Evolutionary conservation across 768 basidiomycete species (phyloP).

Genomic region (Kwoniella sp.): DNA sequence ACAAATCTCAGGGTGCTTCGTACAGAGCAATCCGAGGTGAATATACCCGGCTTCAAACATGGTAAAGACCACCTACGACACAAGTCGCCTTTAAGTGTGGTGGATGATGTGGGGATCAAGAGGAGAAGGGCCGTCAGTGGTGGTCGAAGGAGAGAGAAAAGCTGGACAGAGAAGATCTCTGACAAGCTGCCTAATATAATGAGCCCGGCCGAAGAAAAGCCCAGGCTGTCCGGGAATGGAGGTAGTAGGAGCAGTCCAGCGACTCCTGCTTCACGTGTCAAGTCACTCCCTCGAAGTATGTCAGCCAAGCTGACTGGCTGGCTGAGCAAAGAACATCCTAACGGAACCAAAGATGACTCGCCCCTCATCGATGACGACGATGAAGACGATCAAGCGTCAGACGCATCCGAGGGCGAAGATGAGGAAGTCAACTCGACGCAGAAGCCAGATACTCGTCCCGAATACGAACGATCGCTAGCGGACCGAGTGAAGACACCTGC

Average conservation of each 20-base stretch:
- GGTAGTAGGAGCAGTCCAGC: slow-evolving; percentile 14
- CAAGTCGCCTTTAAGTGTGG: slow-evolving; percentile 87
- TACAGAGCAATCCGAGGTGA: slow-evolving; percentile 81
- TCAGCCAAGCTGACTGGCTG: slow-evolving; percentile 43
- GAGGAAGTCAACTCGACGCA: slow-evolving; percentile 59
- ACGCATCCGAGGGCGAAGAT: slow-evolving; percentile 55
- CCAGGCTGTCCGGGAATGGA: not conserved
- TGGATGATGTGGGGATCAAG: slow-evolving; percentile 65
- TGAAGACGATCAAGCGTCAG: slow-evolving; percentile 12
- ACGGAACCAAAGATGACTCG: not conserved
- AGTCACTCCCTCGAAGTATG: slow-evolving; percentile 36
- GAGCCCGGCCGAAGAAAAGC: slow-evolving; percentile 30
- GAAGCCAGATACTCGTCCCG: slow-evolving; percentile 54
- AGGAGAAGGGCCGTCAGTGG: slow-evolving; percentile 25
- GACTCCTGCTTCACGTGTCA: slow-evolving; percentile 26
- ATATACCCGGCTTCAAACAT: slow-evolving; percentile 72
- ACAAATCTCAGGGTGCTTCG: slow-evolving; percentile 79
- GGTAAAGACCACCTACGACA: slow-evolving; percentile 87
- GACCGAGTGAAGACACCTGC: slow-evolving; percentile 62
- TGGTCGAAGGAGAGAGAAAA: slow-evolving; percentile 56
- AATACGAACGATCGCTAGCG: slow-evolving; percentile 73
- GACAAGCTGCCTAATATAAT: slow-evolving; percentile 32
- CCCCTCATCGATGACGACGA: not conserved
- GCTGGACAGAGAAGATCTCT: slow-evolving; percentile 57
- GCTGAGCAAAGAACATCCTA: slow-evolving; percentile 21